Percentiles rank a stretch among this genome's conserved stretches.
These are phyloP conservation scores for Juncus inflexus DNA, from an alignment of 176 grass and related monocot genomes.

Conservation along the genomic window DNA sequence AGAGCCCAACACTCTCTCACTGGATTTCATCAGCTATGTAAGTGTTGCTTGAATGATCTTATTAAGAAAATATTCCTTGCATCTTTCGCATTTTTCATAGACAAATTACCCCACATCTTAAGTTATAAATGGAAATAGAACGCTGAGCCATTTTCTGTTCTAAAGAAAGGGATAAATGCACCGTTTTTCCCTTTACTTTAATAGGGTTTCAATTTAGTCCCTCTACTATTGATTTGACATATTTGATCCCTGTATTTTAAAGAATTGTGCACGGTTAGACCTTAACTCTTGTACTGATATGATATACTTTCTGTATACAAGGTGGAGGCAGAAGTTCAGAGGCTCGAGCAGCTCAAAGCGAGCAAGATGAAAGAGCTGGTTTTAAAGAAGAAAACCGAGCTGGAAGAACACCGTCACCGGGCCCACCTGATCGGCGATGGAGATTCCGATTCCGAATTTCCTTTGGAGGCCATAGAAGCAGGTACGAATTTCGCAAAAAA, in stretches of 20 bases:
- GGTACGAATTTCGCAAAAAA: constrained; percentile 34
- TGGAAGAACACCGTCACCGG: constrained; percentile 49
- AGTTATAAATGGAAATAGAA: too few relatives aligned
- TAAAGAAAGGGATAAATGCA: too few relatives aligned
- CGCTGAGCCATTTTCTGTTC: too few relatives aligned
- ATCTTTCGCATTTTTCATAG: too few relatives aligned
- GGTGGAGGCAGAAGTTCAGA: constrained; percentile 59
- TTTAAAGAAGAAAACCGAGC: constrained; percentile 69
- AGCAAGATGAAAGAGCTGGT: constrained; percentile 76
- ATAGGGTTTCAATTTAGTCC: too few relatives aligned
- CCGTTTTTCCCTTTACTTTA: too few relatives aligned
- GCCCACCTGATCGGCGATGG: constrained; percentile 47
- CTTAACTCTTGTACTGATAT: too few relatives aligned
- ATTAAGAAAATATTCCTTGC: too few relatives aligned
- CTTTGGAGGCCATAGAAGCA: constrained; percentile 50
- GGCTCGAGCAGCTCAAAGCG: constrained; percentile 62
- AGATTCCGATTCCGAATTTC: constrained; percentile 37
- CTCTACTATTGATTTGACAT: too few relatives aligned
- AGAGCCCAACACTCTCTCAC: constrained; percentile 56
- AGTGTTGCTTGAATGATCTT: constrained; percentile 10
- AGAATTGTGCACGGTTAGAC: too few relatives aligned
- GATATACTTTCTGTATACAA: constrained; percentile 22
- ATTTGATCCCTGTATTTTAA: too few relatives aligned
- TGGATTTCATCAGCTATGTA: constrained; percentile 58
- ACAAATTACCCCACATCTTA: too few relatives aligned